Conservation (phyloP, 192 early-diverging fungal genomes). For the Gorgonomyces haynaldii region DNA sequence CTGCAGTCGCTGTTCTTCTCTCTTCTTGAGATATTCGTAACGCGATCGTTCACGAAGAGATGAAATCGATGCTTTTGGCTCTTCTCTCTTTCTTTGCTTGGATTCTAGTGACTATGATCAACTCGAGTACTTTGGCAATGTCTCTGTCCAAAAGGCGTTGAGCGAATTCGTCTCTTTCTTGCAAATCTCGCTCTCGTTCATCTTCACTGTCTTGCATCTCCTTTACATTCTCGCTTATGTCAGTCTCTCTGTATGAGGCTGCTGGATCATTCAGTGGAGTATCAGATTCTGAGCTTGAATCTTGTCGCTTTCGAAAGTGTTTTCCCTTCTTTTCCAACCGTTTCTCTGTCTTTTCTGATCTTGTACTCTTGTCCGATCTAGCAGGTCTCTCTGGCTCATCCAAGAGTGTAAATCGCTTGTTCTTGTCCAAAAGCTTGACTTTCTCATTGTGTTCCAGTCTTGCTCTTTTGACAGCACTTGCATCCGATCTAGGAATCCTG, state of each 20-base stretch:
- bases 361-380: background rate
- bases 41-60: conserved; percentile 78
- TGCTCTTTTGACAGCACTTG: too few species aligned
- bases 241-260: too few species aligned
- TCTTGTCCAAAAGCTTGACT: conserved; percentile 22
- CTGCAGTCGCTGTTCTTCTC: conserved; percentile 70
- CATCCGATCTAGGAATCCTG: conserved; percentile 49
- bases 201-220: conserved; percentile 30
- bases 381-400: background rate
- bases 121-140: conserved; percentile 42
- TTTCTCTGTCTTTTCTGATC: too few species aligned
- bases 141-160: conserved; percentile 71
- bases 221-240: too few species aligned
- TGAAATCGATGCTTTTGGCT: conserved; percentile 53
- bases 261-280: too few species aligned
- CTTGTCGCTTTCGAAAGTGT: too few species aligned
- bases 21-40: conserved; percentile 79
- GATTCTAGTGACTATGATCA: background rate
- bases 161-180: conserved; percentile 86
- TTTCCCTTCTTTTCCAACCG: too few species aligned
- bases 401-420: conserved; percentile 7
- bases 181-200: conserved; percentile 48
- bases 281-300: too few species aligned
- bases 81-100: conserved; percentile 24
- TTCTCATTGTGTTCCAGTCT: conserved; percentile 15